phyloP scores from a whole-genome alignment of 805 yeast species.

The Candida morakotiae region DNA sequence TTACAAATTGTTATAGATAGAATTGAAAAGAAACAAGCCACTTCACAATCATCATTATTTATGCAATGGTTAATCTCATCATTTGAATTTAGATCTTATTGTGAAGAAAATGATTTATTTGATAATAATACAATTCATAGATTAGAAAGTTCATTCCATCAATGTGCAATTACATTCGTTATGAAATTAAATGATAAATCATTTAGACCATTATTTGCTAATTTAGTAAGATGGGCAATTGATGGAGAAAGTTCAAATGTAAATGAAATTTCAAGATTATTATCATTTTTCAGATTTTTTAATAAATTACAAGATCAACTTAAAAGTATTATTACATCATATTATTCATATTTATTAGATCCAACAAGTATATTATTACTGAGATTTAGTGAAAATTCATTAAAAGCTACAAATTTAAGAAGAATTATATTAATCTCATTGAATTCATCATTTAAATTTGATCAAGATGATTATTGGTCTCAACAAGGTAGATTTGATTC shows the following conservation, averaged over 20 bases:
- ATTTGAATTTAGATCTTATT: constrained; percentile 60
- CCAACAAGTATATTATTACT: constrained; percentile 55
- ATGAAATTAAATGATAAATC: constrained; percentile 91
- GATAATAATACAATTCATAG: constrained; percentile 74
- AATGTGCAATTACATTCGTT: constrained; percentile 70
- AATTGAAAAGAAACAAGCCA: constrained; percentile 71
- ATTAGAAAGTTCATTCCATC: constrained; percentile 72
- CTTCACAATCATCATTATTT: constrained; percentile 63
- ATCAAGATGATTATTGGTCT: constrained; percentile 94
- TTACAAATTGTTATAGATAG: constrained; percentile 63
- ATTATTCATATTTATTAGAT: constrained; percentile 81
- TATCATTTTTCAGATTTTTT: constrained; percentile 81
- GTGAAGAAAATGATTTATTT: constrained; percentile 35
- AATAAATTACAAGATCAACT: constrained; percentile 78
- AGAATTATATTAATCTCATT: constrained; percentile 72
- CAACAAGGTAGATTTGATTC: constrained; percentile 78
- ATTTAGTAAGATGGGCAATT: constrained; percentile 87
- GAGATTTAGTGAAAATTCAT: constrained; percentile 41
- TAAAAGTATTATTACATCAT: constrained; percentile 82
- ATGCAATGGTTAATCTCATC: constrained; percentile 64
- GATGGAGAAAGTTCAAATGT: constrained; percentile 68
- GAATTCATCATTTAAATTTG: constrained; percentile 78
- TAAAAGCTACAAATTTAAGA: constrained; percentile 51
- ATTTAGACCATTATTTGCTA: constrained; percentile 88
- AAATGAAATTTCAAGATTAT: constrained; percentile 50